phyloP scores from a whole-genome alignment of 352 stramenopile genomes.

The Globisporangium echinulatum region DNA sequence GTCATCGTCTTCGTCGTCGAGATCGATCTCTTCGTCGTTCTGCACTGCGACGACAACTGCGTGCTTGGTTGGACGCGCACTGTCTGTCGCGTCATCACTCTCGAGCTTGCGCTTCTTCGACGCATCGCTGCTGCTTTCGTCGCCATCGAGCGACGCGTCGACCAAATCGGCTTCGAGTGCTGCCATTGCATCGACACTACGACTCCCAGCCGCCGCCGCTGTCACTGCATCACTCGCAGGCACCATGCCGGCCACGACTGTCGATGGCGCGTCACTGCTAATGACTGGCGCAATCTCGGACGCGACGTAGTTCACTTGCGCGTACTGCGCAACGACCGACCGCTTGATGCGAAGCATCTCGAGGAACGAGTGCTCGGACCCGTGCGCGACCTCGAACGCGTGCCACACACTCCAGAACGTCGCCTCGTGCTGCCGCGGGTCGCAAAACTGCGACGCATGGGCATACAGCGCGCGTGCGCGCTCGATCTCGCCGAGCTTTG shows the following conservation, averaged over 20 bases:
- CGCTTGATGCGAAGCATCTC: conserved; percentile 99
- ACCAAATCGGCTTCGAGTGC: conserved; percentile 77
- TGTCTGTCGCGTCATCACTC: conserved; percentile 36
- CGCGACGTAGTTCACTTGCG: conserved; percentile 96
- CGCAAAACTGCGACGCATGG: conserved; percentile 96
- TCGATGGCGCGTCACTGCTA: conserved; percentile 8
- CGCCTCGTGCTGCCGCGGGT: conserved; percentile 90
- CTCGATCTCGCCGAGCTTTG: conserved; percentile 95
- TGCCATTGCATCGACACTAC: conserved; percentile 66
- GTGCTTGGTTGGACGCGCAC: conserved; percentile 77
- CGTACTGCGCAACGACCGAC: conserved; percentile 94
- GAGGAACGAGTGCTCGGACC: conserved; percentile 96
- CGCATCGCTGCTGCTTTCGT: conserved; percentile 4
- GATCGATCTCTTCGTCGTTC: conserved; percentile 92
- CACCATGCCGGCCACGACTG: conserved; percentile 42
- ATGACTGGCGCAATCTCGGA: conserved; percentile 72
- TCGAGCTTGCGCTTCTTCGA: conserved; percentile 60
- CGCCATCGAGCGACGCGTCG: conserved; percentile 32
- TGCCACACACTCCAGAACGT: conserved; percentile 97
- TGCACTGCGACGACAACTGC: conserved; percentile 62
- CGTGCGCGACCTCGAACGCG: conserved; percentile 94
- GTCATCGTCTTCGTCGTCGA: conserved; percentile 83
- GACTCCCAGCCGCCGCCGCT: conserved; percentile 34
- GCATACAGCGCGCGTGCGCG: conserved; percentile 93
- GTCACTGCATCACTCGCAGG: conserved; percentile 22